Base-by-base conservation (phyloP, 108 stramenopile species). In the Schizochytrium sp. region DNA sequence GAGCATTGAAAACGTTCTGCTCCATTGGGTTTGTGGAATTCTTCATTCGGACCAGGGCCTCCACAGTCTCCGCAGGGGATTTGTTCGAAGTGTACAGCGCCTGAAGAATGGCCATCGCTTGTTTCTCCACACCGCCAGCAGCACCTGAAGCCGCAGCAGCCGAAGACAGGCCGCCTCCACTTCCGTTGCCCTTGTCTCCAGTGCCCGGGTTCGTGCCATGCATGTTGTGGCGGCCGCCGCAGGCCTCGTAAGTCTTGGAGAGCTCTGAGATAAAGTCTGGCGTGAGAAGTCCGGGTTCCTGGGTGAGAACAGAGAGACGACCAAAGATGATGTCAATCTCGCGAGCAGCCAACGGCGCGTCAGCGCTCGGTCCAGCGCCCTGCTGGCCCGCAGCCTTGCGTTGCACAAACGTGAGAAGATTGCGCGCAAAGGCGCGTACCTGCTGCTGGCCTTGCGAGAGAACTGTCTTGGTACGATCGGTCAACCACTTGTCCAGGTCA, bases 1-100 rank as follows among this genome's bases (percentile, higher is more conserved):
- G 98, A 90, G 97, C 98, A 18, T 97, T 96, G 90, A 99, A 99
- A 72, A 99, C 97, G 88, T 99, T 98, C 91, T 98, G 97, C 88
- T 98, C 99, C 60, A 96, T 92, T 21, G 91, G 88, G 71, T 97
- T 96, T 12, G 95, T 93, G n/a, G 96, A 97, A 12, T 93, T 91
- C 92, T 98, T 97, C 96, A 99, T 98, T 18, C 93, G 93, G 89
- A 97, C 97, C 60, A 99, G 93, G 96, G 97, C 97, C 87, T 97
- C 96, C 34, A 99, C 96, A 23, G 51, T 83, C 48, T 83, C 76
- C 48, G 51, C 51, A 53, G 76, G 45, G 1, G 76, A 53, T 45
- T 83, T 83, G 45, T 83, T 47, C 51, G 76, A 47, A 12, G 45
- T 12, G 51, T 83, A 83, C 19, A 83, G 45, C 45, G 76, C 51